Percentiles rank a stretch among this genome's conserved stretches.
Evolutionary conservation across 768 basidiomycete species (phyloP).

Genomic region (Lactarius pseudohatsudake): DNA sequence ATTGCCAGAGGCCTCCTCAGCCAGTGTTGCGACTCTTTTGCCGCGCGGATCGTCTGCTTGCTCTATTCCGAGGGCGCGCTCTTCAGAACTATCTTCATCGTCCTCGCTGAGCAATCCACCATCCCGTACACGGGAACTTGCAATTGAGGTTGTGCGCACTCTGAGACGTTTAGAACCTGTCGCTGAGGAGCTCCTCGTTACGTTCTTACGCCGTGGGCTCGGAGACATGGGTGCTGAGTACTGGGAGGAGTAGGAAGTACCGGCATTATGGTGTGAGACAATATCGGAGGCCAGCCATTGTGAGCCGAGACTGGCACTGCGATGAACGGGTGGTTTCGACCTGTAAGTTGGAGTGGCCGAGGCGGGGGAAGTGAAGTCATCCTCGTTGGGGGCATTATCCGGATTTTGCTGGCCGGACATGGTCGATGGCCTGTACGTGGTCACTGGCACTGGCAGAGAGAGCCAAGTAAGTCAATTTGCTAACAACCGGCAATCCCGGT

Average conservation of each 20-base stretch:
- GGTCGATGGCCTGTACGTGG: not conserved
- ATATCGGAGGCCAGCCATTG: conserved; percentile 58
- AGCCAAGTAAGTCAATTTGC: not conserved
- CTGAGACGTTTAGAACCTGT: conserved; percentile 40
- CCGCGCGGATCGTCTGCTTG: conserved; percentile 40
- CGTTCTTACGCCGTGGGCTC: conserved; percentile 43
- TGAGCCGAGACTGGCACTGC: conserved; percentile 54
- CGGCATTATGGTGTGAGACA: conserved; percentile 64
- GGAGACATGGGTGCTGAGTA: conserved; percentile 46
- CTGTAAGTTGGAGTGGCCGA: conserved; percentile 32
- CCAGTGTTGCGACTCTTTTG: conserved; percentile 36
- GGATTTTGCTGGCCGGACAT: conserved; percentile 19
- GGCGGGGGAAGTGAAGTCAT: not conserved
- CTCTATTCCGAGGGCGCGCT: conserved; percentile 38
- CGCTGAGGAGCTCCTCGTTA: conserved; percentile 53
- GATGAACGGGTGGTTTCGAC: conserved; percentile 36
- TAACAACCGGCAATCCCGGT: not conserved
- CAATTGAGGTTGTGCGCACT: conserved; percentile 60
- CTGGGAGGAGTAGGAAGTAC: conserved; percentile 62
- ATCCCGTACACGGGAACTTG: conserved; percentile 56
- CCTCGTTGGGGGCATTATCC: conserved; percentile 7
- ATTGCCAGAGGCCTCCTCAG: conserved; percentile 38
- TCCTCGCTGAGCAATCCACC: conserved; percentile 27
- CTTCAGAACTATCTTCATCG: conserved; percentile 37
- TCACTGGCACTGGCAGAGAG: not conserved